phyloP scores from a whole-genome alignment of 176 grass and related monocot genomes.

The Avena insularis region DNA sequence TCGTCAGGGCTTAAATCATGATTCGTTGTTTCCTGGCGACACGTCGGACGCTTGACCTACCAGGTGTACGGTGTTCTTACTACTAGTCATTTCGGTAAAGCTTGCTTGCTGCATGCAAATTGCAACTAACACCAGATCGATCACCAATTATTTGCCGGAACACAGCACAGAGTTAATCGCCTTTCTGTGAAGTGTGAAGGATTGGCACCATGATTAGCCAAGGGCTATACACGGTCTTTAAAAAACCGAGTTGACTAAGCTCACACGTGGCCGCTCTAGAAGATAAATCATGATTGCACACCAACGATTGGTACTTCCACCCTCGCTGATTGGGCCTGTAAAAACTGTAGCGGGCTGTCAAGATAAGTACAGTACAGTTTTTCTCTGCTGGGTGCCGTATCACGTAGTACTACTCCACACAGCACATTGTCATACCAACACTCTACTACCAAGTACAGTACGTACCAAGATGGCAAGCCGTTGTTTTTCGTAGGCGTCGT shows the following conservation, averaged over 20 bases:
- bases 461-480: neutral
- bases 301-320: too few relatives aligned
- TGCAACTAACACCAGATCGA: neutral
- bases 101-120: neutral
- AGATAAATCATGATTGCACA: neutral
- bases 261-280: too few relatives aligned
- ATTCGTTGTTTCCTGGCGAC: neutral
- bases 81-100: neutral
- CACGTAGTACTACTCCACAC: too few relatives aligned
- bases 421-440: too few relatives aligned
- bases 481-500: neutral
- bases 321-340: neutral
- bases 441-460: too few relatives aligned
- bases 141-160: neutral
- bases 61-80: neutral
- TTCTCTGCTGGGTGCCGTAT: too few relatives aligned
- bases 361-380: too few relatives aligned
- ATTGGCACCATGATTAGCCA: neutral
- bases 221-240: neutral
- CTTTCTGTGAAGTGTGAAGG: neutral
- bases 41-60: constrained; percentile 8
- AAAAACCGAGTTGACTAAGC: neutral
- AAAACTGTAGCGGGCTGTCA: neutral
- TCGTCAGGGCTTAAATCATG: constrained; percentile 32
- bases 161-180: neutral